Evolutionary conservation across 768 basidiomycete genomes (phyloP), one percentile per base, ranked within the genome.

Genomic region (Rhizopogon vesiculosus): DNA sequence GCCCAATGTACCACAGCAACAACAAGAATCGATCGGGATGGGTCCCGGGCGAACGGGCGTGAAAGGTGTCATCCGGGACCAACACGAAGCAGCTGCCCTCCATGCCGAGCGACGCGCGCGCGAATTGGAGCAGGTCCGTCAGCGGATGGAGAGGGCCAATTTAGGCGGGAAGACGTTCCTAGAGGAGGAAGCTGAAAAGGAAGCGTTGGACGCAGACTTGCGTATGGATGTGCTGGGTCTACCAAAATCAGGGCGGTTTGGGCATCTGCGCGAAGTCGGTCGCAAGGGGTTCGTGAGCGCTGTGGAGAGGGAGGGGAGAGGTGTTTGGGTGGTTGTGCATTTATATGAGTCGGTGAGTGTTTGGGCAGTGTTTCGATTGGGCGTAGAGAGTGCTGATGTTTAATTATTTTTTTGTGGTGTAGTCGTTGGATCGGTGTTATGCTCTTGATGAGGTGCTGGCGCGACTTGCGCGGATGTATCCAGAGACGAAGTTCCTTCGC

Each of bases 11-110:
- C 50, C 60, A 10, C 58, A 53, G 7, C 69, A 74, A 46, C 58
- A 53, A 7, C 69, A 74, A 46, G 82, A 86, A 53, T 84, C 85
- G 12, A 90, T 92, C 49, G 89, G 91, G 8, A 88, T 92, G 87
- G 89, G 86, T 3, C 88, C 88, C 9, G 91, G 91, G 4, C 78
- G 91, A 28, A 93, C 91, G 5, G 91, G 91, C 19, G 91, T 93
- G 45, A 93, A 93, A 61, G 91, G 91, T 25, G 91, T 93, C 56
- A 89, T 93, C 55, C 81, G 90, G 28, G 91, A 93, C 70, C 79
- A 83, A 31, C 76, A 84, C 56, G 91, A 93, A 64, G 89, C 89
- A 3, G 77, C 74, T 22, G 69, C 74, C 49, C 65, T 84, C 19
- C 75, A 79, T 49, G 78, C 80, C n/a, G 76, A 79, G 25, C 81